Base-by-base conservation (phyloP, 805 yeast species). In the Metschnikowia santaceciliae region DNA sequence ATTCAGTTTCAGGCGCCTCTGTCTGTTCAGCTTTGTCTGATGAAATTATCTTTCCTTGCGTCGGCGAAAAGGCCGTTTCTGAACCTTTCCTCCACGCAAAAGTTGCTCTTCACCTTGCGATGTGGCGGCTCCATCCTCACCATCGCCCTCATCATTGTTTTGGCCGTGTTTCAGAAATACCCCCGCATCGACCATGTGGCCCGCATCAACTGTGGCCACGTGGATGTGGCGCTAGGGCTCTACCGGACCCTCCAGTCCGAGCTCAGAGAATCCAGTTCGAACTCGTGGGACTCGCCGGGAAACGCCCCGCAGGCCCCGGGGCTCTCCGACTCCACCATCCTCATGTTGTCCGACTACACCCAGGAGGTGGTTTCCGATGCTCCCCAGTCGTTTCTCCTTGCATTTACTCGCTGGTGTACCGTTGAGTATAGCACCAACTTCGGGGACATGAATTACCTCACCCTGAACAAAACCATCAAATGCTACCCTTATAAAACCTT, bases 161-260 rank as follows among this genome's bases (percentile, higher is more conserved):
- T 51, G 2, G 37, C 48, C 42, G 33, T 40, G 30, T 33, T 57
- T 3, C 48, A 46, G 13, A 26, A 8, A 2, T 41, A 30, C 5
- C 52, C 57, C 3, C 26, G 20, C 2, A 40, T 48, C 2, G 54
- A 61, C 20, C 66, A 64, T 54, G 59, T 75, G 8, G 68, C 72
- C 6, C 59, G 73, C 37, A 65, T 83, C 36, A 75, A 77, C 57
- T 80, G 82, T 51, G 71, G 78, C 3, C 83, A 78, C 55, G 63
- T 75, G 6, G 81, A 80, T 52, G 78, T 83, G 17, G 75, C 83
- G 0, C 57, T 66, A 17, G 88, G 87, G 1, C 62, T 83, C 7
- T 82, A 79, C 56, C 62, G 71, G 22, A 48, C 66, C n/a, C 52
- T 64, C 20, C 47, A 58, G 15, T 53, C 63, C 15, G 54, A 55